Conservation (phyloP, 106 monocot species). For the Phalaenopsis equestris region DNA sequence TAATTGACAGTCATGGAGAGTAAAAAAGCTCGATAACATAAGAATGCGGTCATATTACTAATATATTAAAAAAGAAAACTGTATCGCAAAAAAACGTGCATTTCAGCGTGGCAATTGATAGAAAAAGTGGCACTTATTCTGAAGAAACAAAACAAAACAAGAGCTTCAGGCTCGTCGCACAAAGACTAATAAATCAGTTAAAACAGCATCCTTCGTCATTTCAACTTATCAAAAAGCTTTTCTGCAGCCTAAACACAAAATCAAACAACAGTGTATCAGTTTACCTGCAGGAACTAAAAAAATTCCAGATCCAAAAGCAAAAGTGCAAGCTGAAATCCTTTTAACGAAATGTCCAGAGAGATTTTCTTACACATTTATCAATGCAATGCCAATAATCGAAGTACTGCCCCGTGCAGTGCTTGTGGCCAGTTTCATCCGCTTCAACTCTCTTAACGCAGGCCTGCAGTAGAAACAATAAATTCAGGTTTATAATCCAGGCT, state of each 20-base stretch:
- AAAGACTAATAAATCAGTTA: neutral
- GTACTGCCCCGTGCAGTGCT: constrained; percentile 85
- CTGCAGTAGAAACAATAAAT: constrained; percentile 10
- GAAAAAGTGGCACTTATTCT: neutral
- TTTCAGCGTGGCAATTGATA: neutral
- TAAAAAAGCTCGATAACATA: too few species aligned
- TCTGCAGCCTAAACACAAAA: constrained; percentile 38
- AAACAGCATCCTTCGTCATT: constrained; percentile 21
- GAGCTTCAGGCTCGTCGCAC: neutral
- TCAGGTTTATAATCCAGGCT: neutral
- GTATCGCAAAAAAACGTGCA: neutral
- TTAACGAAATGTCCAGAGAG: neutral
- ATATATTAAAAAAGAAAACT: neutral
- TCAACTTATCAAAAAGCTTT: constrained; percentile 60
- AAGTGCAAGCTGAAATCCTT: neutral
- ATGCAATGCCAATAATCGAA: constrained; percentile 78
- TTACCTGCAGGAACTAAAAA: neutral
- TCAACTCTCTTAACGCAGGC: constrained; percentile 63
- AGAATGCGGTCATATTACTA: too few species aligned
- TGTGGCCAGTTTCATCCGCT: constrained; percentile 56
- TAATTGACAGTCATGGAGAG: too few species aligned
- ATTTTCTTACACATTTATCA: constrained; percentile 52
- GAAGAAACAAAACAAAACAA: neutral
- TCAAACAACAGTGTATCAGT: neutral
- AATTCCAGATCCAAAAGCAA: too few species aligned